Base-by-base conservation (phyloP, 2,329 filamentous ascomycete species). In the Scedosporium aurantiacum region DNA sequence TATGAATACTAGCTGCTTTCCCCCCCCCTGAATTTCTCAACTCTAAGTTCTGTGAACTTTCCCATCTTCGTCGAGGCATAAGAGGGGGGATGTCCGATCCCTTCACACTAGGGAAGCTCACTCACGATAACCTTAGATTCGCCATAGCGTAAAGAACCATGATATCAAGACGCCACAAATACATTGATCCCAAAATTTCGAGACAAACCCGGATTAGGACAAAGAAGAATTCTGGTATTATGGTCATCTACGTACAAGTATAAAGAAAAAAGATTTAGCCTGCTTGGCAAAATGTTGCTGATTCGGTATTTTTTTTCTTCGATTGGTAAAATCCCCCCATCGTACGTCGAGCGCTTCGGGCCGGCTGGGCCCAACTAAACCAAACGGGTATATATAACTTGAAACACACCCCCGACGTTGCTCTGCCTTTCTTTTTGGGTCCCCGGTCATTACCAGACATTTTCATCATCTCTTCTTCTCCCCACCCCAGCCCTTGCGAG, bases 191-290 rank as follows among this genome's bases (percentile, higher is more conserved):
- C 41, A 45, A 41, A 28, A 25, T 25, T 45, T 14, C 28, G 27
- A 27, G 23, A 60, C 59, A 43, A 57, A 52, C n/a, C 18, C 16
- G 23, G 32, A 55, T 43, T 47, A 18, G 37, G 14, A 60, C 14
- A 27, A 63, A 56, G 57, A 7, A 5, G 60, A 63, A 40, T 57
- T 55, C 23, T 54, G 23, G 50, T 27, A 54, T 54, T 27, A 27
- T 54, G 50, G 50, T 54, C 50, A n/a, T 52, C 50, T 28, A 50
- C 54, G 58, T 60, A 60, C 58, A 60, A 37, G 14, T 12, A 37
- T 37, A 37, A 37, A 37, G 4, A 14, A 37, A 37, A 10, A 37
- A 37, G 3, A 52, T 60, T 52, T 47, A 54, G 18, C 50, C 27
- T 57, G 23, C 14, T 41, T 47, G 43, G 43, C 43, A n/a, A 47